Base-by-base conservation (phyloP, 768 basidiomycete species). In the Mycena venus region DNA sequence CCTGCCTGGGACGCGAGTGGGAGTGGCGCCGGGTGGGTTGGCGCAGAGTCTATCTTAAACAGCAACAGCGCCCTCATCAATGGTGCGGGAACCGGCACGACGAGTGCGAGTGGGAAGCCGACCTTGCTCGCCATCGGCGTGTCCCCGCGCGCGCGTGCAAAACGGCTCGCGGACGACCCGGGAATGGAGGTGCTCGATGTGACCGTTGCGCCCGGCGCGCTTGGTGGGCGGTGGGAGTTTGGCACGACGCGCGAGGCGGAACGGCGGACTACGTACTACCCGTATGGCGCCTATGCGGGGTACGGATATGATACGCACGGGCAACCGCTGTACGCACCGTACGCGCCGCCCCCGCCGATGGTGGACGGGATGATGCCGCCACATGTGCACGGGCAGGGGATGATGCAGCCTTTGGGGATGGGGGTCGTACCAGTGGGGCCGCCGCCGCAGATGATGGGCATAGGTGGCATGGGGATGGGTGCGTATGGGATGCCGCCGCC, bases 71-170 rank as follows among this genome's bases (percentile, higher is more conserved):
- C 19, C 11, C 3, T 25, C 42, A 11, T 15, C n/a, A n/a, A n/a
- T n/a, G n/a, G n/a, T n/a, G n/a, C n/a, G n/a, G n/a, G n/a, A n/a
- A n/a, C n/a, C n/a, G n/a, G n/a, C n/a, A n/a, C n/a, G n/a, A n/a
- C n/a, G n/a, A 21, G 3, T 31, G n/a, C 29, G 11, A 51, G n/a
- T 27, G 19, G 36, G 3, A 36, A 49, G 27, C 38, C 59, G 44
- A 44, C 56, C 2, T 29, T 72, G 27, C 58, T 77, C 31, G 62
- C 75, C 25, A 77, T 77, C 47, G 75, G 75, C 14, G 75, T 77
- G 21, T 74, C 72, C 3, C 75, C 72, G 14, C 59, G 64, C 7
- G 53, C 75, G 27, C 72, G 72, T 17, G 69, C 38, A 21, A 49
- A 25, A 1, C 69, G 68, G n/a, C 69, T 73, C 3, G 55, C 31